These are phyloP conservation scores for Hypoxylon sp. DNA, from an alignment of 2,329 filamentous ascomycete species.

Conservation along the genomic window DNA sequence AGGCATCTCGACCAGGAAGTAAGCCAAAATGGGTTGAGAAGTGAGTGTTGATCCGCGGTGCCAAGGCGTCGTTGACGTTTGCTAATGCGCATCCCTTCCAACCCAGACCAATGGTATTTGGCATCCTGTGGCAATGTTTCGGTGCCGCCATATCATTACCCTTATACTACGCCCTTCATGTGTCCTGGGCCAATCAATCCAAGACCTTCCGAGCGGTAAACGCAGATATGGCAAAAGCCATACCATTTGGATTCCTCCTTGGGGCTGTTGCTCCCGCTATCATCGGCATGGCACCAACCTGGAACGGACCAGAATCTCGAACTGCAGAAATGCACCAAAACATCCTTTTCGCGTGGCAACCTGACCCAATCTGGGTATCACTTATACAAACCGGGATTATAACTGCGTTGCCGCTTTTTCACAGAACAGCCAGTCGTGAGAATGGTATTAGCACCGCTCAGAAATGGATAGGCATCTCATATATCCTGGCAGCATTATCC, in stretches of 20 bases:
- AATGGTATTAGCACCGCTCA: conserved; percentile 14
- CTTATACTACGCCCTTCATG: conserved; percentile 48
- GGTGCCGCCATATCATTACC: conserved; percentile 50
- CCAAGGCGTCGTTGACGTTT: neutral
- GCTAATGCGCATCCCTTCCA: conserved; percentile 2
- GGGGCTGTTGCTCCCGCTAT: conserved; percentile 47
- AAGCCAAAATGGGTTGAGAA: conserved; percentile 46
- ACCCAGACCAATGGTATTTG: conserved; percentile 48
- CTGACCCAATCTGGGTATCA: conserved; percentile 47
- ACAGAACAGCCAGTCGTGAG: neutral
- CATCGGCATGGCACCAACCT: conserved; percentile 47
- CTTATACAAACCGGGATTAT: neutral
- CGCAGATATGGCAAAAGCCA: conserved; percentile 38
- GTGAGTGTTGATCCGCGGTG: conserved; percentile 19
- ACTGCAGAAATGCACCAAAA: conserved; percentile 44
- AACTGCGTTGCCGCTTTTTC: neutral
- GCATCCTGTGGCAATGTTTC: conserved; percentile 47
- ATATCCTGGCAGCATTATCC: conserved; percentile 43
- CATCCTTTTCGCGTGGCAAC: conserved; percentile 48
- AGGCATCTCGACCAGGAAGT: conserved; percentile 42
- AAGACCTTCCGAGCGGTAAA: conserved; percentile 24
- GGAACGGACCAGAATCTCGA: conserved; percentile 44
- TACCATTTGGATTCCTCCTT: conserved; percentile 48
- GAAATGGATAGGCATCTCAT: conserved; percentile 43
- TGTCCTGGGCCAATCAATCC: conserved; percentile 42